Conservation (phyloP, 2,329 filamentous ascomycete species). For the Ceratocystis alfenasii region DNA sequence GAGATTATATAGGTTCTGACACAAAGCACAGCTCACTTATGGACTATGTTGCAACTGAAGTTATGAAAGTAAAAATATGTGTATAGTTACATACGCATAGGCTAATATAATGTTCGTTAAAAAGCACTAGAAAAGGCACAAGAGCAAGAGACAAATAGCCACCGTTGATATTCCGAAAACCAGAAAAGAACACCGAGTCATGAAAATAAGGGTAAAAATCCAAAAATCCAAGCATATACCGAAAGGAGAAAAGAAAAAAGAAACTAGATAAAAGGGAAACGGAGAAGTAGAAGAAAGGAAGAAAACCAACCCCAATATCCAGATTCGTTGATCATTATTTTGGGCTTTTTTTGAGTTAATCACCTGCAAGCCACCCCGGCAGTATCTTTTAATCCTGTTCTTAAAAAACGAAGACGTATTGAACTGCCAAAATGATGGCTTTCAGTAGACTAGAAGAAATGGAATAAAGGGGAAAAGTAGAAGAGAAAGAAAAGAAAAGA, state of each 20-base stretch:
- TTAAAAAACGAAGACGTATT: slow-evolving; percentile 7
- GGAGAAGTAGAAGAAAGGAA: not conserved
- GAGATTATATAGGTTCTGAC: not conserved
- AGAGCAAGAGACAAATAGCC: not conserved
- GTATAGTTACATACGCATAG: not conserved
- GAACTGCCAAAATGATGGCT: not conserved
- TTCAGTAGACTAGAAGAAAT: not conserved
- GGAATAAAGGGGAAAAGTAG: not conserved
- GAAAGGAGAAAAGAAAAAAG: slow-evolving; percentile 4
- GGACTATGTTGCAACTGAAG: not conserved
- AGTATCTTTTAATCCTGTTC: not conserved
- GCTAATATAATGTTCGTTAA: not conserved
- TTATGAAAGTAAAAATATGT: not conserved
- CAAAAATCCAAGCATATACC: slow-evolving; percentile 4
- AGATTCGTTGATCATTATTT: not conserved
- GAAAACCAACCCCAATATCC: not conserved
- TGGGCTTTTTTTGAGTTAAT: not conserved
- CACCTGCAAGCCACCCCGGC: not conserved
- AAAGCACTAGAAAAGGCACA: not conserved
- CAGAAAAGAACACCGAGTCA: not conserved
- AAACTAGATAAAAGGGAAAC: not conserved
- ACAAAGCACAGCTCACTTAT: not conserved
- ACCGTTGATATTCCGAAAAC: slow-evolving; percentile 6
- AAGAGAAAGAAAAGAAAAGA: not conserved
- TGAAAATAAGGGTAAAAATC: not conserved